Evolutionary conservation across 2,329 filamentous ascomycete genomes (phyloP).

Genomic region (Pseudofabraea citricarpa): DNA sequence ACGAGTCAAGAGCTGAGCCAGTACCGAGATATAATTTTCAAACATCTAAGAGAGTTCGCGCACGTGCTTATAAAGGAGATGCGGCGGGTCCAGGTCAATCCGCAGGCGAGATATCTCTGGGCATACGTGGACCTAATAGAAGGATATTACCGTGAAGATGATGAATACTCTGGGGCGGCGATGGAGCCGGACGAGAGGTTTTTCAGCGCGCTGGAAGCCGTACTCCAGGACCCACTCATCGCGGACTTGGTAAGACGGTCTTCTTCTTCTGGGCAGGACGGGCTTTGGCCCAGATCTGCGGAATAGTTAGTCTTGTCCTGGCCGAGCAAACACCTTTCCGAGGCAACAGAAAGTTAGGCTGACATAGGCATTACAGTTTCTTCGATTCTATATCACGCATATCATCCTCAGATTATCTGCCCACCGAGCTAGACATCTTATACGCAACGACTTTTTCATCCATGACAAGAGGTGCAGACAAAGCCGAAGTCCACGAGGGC

Average conservation of each 20-base stretch:
- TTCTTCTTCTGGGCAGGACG: background rate
- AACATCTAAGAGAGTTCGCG: background rate
- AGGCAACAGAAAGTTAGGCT: background rate
- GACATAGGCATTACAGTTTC: background rate
- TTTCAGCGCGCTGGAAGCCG: background rate
- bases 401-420: background rate
- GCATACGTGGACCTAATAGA: background rate
- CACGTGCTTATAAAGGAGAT: background rate
- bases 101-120: background rate
- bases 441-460: background rate
- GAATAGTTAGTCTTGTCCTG: background rate
- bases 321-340: background rate
- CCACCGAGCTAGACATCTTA: background rate
- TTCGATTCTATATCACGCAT: background rate
- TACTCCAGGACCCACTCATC: background rate
- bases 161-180: background rate
- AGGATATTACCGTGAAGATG: background rate
- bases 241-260: background rate
- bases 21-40: background rate
- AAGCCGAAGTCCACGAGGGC: background rate
- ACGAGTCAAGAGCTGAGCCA: background rate
- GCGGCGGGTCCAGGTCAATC: background rate
- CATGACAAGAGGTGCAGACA: background rate
- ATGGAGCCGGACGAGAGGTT: background rate
- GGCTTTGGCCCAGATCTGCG: background rate